These are phyloP conservation scores for Tuctoria greenei DNA, from an alignment of 176 grass and related monocot species.

Conservation along the genomic window DNA sequence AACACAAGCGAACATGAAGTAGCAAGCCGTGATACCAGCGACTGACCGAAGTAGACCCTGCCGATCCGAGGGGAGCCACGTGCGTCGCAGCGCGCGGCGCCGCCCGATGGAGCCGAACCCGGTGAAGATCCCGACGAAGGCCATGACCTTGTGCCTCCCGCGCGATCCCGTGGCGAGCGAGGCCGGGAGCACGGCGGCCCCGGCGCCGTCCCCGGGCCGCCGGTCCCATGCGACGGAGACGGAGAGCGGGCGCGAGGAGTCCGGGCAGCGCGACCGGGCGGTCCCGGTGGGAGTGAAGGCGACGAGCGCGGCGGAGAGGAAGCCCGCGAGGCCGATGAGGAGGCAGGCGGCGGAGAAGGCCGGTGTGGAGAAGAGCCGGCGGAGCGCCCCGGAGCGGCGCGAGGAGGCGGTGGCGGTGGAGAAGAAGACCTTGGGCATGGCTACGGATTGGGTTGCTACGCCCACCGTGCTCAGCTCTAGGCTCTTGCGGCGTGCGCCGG, in stretches of 20 bases:
- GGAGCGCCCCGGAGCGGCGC: conserved; percentile 39
- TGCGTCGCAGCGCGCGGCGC: conserved; percentile 63
- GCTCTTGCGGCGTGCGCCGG: too few relatives aligned
- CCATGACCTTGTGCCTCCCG: conserved; percentile 86
- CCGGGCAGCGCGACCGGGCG: conserved; percentile 36
- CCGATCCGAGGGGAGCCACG: conserved; percentile 87
- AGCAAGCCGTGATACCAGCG: conserved; percentile 31
- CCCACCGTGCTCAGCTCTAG: too few relatives aligned
- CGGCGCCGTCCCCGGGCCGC: conserved; percentile 7
- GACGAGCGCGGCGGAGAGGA: conserved; percentile 55
- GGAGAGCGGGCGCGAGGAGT: conserved; percentile 63
- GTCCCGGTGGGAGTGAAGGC: conserved; percentile 18
- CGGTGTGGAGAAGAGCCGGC: conserved; percentile 49
- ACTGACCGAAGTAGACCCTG: conserved; percentile 86
- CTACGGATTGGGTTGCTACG: too few relatives aligned
- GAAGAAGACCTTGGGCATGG: conserved; percentile 79
- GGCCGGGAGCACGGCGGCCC: conserved; percentile 30
- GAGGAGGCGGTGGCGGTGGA: conserved; percentile 35
- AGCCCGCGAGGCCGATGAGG: conserved; percentile 70
- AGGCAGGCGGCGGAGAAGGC: conserved; percentile 57
- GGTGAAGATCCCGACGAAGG: conserved; percentile 97
- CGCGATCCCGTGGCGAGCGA: conserved; percentile 37
- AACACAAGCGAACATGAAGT: not conserved
- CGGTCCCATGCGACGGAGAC: conserved; percentile 83
- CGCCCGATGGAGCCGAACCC: conserved; percentile 73